Evolutionary conservation across 2,329 filamentous ascomycete species (phyloP).

Genomic region (Aspergillus spinulosporus): DNA sequence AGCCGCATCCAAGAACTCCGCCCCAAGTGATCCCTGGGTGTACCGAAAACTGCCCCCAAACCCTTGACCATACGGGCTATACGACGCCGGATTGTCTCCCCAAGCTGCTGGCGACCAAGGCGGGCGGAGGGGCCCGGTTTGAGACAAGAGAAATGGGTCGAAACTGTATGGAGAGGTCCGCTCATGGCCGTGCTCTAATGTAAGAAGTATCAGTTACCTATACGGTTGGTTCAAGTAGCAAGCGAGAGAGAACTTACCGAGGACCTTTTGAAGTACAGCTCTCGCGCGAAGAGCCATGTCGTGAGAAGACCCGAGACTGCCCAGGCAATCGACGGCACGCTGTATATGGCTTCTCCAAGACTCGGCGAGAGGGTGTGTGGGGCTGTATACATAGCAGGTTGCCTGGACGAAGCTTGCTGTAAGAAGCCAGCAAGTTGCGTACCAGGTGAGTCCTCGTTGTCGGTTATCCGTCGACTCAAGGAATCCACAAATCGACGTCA

Average conservation of each 20-base stretch:
- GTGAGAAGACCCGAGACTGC: constrained; percentile 22
- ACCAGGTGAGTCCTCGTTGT: constrained; percentile 23
- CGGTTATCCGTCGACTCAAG: constrained; percentile 21
- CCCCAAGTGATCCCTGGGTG: constrained; percentile 21
- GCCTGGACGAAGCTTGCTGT: constrained; percentile 27
- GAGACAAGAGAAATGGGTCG: constrained; percentile 11
- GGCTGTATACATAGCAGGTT: constrained; percentile 26
- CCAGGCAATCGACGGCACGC: constrained; percentile 20
- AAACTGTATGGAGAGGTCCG: background rate
- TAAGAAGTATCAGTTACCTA: background rate
- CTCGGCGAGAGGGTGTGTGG: constrained; percentile 16
- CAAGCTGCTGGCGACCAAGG: constrained; percentile 14
- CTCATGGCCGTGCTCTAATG: constrained; percentile 13
- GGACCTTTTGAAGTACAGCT: constrained; percentile 22
- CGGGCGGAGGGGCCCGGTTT: constrained; percentile 10
- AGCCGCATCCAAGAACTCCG: constrained; percentile 22
- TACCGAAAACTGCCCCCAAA: constrained; percentile 17
- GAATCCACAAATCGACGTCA: constrained; percentile 24
- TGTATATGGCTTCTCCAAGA: constrained; percentile 20
- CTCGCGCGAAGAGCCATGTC: constrained; percentile 24
- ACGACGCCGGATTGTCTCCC: constrained; percentile 12
- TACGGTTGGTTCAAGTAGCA: background rate
- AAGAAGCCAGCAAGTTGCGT: constrained; percentile 27
- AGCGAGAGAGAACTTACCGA: constrained; percentile 11
- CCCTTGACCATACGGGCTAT: constrained; percentile 16